Evolutionary conservation across 805 yeast genomes (phyloP).

Genomic region (Schwanniomyces pseudopolymorphus): DNA sequence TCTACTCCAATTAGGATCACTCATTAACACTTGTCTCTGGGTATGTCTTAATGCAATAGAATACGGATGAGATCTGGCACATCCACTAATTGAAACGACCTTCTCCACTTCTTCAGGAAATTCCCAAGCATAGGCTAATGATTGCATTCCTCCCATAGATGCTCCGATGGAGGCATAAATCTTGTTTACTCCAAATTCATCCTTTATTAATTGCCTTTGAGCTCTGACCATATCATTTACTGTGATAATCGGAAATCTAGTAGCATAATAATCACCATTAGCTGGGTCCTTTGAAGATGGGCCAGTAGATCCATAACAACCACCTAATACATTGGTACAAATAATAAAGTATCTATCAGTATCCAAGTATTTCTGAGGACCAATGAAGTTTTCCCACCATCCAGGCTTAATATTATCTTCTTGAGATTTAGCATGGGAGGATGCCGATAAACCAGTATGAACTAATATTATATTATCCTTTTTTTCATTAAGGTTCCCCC

Average conservation of each 20-base stretch:
- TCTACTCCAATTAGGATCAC: conserved; percentile 92
- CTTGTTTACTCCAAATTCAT: conserved; percentile 60
- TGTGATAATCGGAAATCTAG: conserved; percentile 83
- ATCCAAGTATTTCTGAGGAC: conserved; percentile 77
- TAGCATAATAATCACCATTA: conserved; percentile 67
- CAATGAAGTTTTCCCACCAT: conserved; percentile 96
- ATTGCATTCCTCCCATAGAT: conserved; percentile 99
- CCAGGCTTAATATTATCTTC: conserved; percentile 67
- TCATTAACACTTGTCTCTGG: conserved; percentile 90
- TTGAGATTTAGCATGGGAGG: conserved; percentile 90
- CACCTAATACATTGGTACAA: conserved; percentile 91
- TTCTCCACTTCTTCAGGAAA: conserved; percentile 75
- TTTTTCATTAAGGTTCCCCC: conserved; percentile 72
- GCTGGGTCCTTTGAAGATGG: conserved; percentile 81
- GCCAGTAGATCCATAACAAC: conserved; percentile 94
- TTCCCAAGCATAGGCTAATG: conserved; percentile 81
- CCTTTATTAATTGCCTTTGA: conserved; percentile 65
- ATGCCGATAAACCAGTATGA: conserved; percentile 91
- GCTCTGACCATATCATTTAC: conserved; percentile 91
- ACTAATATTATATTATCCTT: conserved; percentile 73
- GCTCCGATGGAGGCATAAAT: conserved; percentile 84
- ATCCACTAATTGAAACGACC: conserved; percentile 81
- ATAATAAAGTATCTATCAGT: conserved; percentile 79
- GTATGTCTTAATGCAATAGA: conserved; percentile 92
- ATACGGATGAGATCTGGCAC: conserved; percentile 92